Percentiles rank a stretch among this genome's conserved stretches.
Evolutionary conservation across 163 green algal genomes (phyloP).

Genomic region (Chlamydomonas reinhardtii): DNA sequence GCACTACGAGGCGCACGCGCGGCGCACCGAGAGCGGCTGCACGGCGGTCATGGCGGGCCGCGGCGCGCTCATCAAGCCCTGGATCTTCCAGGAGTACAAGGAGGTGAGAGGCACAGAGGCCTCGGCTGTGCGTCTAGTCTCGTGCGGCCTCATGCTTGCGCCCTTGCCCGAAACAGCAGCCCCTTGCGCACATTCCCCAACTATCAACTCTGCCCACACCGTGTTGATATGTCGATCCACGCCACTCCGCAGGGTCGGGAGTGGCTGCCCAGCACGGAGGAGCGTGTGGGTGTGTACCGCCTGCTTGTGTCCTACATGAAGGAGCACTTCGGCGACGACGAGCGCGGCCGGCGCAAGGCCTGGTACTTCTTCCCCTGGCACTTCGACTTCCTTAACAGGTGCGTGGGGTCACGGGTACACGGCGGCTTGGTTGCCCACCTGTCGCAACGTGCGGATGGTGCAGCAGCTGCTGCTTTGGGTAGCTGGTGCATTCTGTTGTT

Average conservation of each 20-base stretch:
- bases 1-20: slow-evolving; percentile 74
- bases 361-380: slow-evolving; percentile 93
- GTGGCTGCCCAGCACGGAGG: slow-evolving; percentile 64
- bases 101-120: no score
- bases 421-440: no score
- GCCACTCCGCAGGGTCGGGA: slow-evolving; percentile 68
- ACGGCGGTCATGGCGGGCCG: slow-evolving; percentile 81
- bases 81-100: slow-evolving; percentile 76
- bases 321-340: slow-evolving; percentile 84
- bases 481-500: no score
- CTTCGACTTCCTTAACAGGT: slow-evolving; percentile 85
- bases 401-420: no score
- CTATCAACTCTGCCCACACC: no score
- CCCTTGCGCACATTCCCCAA: no score
- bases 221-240: no score
- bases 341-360: slow-evolving; percentile 61
- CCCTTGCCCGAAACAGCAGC: no score
- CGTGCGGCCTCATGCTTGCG: no score
- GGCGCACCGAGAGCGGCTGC: slow-evolving; percentile 60
- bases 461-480: no score
- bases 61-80: slow-evolving; percentile 87
- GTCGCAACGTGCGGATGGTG: no score
- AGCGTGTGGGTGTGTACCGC: slow-evolving; percentile 84
- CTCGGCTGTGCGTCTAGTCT: not conserved
- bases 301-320: slow-evolving; percentile 82